Base-by-base conservation (phyloP, 352 stramenopile species). In the Globisporangium splendens region DNA sequence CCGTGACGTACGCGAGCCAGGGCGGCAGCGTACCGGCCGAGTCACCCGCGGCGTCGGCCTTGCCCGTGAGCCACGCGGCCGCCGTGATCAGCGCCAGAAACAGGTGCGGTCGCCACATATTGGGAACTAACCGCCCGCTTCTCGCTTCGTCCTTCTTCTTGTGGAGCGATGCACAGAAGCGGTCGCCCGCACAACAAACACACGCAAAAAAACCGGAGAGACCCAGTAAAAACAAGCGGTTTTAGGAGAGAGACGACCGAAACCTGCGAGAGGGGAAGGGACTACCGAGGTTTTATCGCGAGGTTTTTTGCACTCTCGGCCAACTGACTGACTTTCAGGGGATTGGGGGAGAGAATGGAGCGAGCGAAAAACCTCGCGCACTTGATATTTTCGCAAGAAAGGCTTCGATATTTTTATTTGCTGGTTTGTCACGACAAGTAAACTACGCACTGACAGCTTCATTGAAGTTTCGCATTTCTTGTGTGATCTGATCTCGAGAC, bases 1-100 rank as follows among this genome's bases (percentile, higher is more conserved):
- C 85, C 13, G 85, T 95, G 35, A 92, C 78, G 68, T 92, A 95
- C 46, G 85, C 85, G 21, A 95, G 71, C 85, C 85, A 95, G 28
- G 81, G 83, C 13, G 85, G 83, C 12, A 93, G 69, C 56, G 80
- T 78, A 20, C 78, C 47, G 35, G 46, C 20, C 51, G 59, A 65
- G 38, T 61, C 52, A 52, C 39, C 72, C 33, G 70, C 75, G 22
- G 71, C 65, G 12, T 61, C 65, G 17, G 68, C 64, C 15, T 53
- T 67, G 31, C 42, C 62, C 17, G 51, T 62, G 21, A 68, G 53
- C 21, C 62, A 60, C 53, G 64, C 61, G 17, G 59, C 60, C 21
- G 64, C 70, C 28, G 74, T 56, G 41, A 78, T 63, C 43, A 82
- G 63, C 56, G 72, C 72, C 17, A 83, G 60, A 48, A 70, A 47